Base-by-base conservation (phyloP, 192 early-diverging fungal species). In the Backusella westeae region DNA sequence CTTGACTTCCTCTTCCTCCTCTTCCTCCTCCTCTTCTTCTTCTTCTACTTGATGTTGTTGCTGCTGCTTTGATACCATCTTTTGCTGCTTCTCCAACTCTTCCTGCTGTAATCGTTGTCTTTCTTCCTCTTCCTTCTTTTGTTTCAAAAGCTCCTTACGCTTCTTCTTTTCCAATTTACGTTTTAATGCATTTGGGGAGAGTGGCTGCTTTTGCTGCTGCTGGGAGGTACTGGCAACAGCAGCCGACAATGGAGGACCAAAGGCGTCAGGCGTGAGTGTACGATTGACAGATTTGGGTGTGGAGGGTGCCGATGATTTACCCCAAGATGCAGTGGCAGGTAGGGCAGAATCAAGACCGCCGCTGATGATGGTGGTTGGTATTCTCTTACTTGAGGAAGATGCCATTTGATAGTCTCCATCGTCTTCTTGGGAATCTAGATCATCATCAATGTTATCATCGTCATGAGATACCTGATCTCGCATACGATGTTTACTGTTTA, bases 261-360 rank as follows among this genome's bases (percentile, higher is more conserved):
- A 83, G 23, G 76, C 76, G 23, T 83, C 82, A 6, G 46, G 46
- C n/a, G 46, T 49, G 15, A 49, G 19, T n/a, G 46, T 49, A 21
- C 46, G 46, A n/a, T 76, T 77, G 14, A 67, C 70, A 6, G 80
- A 34, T 1, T 72, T 67, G 10, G 82, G 82, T 21, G 82, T 83
- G 14, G 73, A 77, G 2, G 82, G 82, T 53, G 59, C 52, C 44
- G 71, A 81, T 23, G 81, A 71, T 56, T 82, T 86, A 15, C 87
- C 89, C 89, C 89, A 90, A n/a, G 89, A 90, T 1, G 87, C 89
- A 15, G 89, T 88, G 6, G 85, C 84, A 44, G 89, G 89, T 34
- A 90, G 78, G 12, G 86, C 84, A 15, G 89, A 88, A 14, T 75
- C 75, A 9, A 74, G 66, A 0, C 26, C 38, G 29, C 70, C 26